Conservation (phyloP, 2,329 filamentous ascomycete genomes). For the Venturia effusa region DNA sequence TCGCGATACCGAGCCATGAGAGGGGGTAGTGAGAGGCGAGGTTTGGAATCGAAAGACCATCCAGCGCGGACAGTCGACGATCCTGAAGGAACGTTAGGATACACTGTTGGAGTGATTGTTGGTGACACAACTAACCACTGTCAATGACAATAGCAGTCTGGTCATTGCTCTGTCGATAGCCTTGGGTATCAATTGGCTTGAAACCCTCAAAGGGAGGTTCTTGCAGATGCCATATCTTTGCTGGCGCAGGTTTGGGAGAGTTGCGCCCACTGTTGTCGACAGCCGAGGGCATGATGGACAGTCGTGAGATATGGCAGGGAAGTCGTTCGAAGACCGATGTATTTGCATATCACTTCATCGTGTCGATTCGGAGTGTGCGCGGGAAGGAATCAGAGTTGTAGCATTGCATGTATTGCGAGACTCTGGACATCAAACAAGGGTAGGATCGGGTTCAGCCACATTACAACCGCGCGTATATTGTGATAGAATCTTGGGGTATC, state of each 20-base stretch:
- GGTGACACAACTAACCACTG: conserved; percentile 57
- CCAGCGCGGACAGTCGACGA: conserved; percentile 83
- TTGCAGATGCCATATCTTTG: conserved; percentile 40
- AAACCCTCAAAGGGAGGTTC: conserved; percentile 53
- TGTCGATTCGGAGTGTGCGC: not conserved
- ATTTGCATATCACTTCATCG: not conserved
- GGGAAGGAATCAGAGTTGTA: not conserved
- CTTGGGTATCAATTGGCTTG: conserved; percentile 50
- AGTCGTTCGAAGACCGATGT: not conserved
- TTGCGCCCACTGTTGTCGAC: conserved; percentile 30
- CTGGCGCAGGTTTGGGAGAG: conserved; percentile 42
- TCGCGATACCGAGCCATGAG: conserved; percentile 94
- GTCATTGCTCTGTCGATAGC: conserved; percentile 53
- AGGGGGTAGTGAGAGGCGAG: conserved; percentile 70
- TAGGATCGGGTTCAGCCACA: not conserved
- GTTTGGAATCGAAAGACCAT: conserved; percentile 85
- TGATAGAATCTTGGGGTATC: not conserved
- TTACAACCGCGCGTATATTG: not conserved
- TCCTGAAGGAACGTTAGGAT: conserved; percentile 40
- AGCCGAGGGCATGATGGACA: conserved; percentile 6
- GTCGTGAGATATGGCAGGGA: not conserved
- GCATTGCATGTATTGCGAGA: not conserved
- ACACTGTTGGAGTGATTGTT: not conserved
- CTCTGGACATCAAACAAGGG: not conserved
- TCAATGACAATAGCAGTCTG: conserved; percentile 86